These are phyloP conservation scores for Hordeum marinum DNA, from an alignment of 176 grass and related monocot species.

Conservation along the genomic window DNA sequence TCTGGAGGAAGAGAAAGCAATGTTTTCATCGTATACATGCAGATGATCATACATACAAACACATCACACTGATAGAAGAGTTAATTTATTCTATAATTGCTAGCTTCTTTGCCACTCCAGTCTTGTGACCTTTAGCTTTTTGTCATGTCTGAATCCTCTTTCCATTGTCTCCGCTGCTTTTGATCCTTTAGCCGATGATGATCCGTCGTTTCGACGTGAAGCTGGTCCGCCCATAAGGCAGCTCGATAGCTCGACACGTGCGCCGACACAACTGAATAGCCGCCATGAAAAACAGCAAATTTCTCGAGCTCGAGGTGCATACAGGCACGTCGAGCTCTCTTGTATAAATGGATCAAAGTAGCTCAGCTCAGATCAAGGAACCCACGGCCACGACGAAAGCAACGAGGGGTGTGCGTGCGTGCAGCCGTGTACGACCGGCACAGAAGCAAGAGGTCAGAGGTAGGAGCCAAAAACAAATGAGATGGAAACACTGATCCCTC, in stretches of 20 bases:
- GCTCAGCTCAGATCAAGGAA: background rate
- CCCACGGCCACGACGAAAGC: background rate
- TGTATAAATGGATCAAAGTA: background rate
- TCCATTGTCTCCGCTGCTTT: background rate
- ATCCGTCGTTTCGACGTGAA: conserved; percentile 8
- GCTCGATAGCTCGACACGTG: background rate
- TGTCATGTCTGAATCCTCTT: background rate
- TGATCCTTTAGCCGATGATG: background rate
- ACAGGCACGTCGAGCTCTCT: too few species aligned
- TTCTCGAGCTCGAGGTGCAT: too few species aligned
- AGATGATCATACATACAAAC: background rate
- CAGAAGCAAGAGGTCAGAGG: conserved; percentile 12
- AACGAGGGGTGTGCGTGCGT: background rate
- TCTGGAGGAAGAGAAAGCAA: background rate
- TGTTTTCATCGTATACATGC: background rate
- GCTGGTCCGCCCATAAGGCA: background rate
- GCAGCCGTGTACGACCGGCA: background rate
- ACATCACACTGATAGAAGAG: background rate
- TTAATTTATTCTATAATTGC: background rate
- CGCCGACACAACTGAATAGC: background rate
- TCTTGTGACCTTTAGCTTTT: background rate
- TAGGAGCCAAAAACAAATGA: background rate
- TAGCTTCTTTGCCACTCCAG: background rate
- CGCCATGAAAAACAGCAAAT: background rate
- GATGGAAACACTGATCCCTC: background rate